A percentile compares a stretch with the other conserved stretches of the same genome.
Evolutionary conservation across 148 eudicot genomes (phyloP).

Genomic region (Chenopodium quinoa): DNA sequence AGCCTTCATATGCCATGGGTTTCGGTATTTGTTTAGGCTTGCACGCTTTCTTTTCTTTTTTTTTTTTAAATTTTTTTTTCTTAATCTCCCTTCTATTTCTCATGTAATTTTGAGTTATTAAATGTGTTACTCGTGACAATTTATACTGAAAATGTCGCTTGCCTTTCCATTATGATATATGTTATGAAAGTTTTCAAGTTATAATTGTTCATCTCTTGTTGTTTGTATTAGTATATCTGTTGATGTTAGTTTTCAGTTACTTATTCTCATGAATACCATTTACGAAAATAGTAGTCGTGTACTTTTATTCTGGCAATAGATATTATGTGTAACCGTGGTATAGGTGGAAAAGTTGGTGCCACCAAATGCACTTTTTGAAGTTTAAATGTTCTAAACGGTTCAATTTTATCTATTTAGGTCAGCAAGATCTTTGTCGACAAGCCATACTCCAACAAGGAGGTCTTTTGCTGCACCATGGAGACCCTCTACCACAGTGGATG

Average conservation of each 20-base stretch:
- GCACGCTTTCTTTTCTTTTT: background rate
- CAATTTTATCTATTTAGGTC: conserved; percentile 38
- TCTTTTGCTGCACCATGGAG: conserved; percentile 37
- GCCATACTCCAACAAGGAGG: conserved; percentile 56
- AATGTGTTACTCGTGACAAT: background rate
- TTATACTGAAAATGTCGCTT: background rate
- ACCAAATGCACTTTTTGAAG: background rate
- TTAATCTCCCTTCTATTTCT: background rate
- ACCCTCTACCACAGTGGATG: conserved; percentile 20
- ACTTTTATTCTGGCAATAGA: background rate
- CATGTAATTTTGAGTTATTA: background rate
- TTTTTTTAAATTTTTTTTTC: too few relatives aligned
- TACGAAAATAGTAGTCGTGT: background rate
- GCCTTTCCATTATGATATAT: background rate
- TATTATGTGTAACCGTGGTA: background rate
- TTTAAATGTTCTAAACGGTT: background rate
- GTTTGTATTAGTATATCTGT: too few relatives aligned
- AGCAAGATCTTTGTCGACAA: conserved; percentile 64
- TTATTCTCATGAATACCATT: too few relatives aligned
- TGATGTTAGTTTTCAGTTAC: too few relatives aligned
- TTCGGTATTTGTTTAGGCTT: background rate
- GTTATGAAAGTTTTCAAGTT: background rate
- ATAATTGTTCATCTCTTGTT: too few relatives aligned
- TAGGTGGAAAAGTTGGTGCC: background rate
- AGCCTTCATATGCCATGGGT: background rate